These are phyloP conservation scores for Elasticomyces elasticus DNA, from an alignment of 495 filamentous ascomycete species.

Conservation along the genomic window DNA sequence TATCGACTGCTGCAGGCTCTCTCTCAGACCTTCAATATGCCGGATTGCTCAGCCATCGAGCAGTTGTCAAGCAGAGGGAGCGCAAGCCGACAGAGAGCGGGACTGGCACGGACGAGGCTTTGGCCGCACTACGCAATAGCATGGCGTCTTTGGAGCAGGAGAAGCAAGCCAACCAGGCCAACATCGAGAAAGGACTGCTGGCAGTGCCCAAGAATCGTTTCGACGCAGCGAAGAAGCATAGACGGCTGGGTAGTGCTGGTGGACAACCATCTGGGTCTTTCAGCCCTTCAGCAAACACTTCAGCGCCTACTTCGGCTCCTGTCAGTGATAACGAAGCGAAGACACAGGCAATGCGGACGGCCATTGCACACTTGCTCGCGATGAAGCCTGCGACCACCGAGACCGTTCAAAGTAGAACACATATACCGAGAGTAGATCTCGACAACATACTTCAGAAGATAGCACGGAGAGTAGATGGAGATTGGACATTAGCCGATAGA, in stretches of 20 bases:
- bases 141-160: constrained; percentile 29
- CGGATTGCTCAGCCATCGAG: constrained; percentile 25
- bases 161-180: constrained; percentile 32
- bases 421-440: constrained; percentile 23
- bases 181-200: constrained; percentile 9
- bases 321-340: constrained; percentile 19
- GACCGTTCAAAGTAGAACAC: constrained; percentile 20
- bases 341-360: constrained; percentile 22
- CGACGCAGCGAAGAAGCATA: constrained; percentile 15
- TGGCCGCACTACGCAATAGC: constrained; percentile 29
- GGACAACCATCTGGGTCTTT: constrained; percentile 5
- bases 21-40: constrained; percentile 22
- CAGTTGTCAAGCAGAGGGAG: constrained; percentile 17
- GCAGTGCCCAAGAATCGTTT: constrained; percentile 9
- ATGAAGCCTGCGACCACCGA: constrained; percentile 20
- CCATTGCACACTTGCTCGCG: constrained; percentile 30
- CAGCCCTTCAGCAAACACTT: constrained; percentile 1
- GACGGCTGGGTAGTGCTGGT: background rate
- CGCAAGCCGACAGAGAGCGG: constrained; percentile 3
- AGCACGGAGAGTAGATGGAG: constrained; percentile 25
- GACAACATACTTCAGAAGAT: constrained; percentile 26
- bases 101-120: constrained; percentile 27
- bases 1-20: constrained; percentile 4
- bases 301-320: constrained; percentile 23
- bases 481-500: constrained; percentile 42